Percentiles rank a stretch among this genome's conserved stretches.
These are phyloP conservation scores for Aspergillus wentii DNA, from an alignment of 495 filamentous ascomycete genomes.

Conservation along the genomic window DNA sequence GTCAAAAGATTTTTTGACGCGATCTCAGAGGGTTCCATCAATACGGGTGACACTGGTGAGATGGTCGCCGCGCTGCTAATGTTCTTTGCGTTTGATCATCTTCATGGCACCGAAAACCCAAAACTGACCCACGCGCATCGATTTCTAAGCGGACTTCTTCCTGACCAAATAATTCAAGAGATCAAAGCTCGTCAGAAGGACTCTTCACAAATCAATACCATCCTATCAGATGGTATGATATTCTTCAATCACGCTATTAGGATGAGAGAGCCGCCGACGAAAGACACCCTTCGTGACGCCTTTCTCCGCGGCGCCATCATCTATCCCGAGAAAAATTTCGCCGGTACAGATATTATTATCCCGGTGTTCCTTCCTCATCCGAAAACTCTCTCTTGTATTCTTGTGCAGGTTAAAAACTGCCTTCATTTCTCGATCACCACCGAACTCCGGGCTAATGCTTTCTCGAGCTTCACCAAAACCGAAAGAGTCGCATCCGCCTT, in stretches of 20 bases:
- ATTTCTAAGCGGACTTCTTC: not conserved
- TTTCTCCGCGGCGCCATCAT: not conserved
- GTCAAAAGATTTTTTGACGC: not conserved
- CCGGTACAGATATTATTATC: not conserved
- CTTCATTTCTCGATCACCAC: no score
- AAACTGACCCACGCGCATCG: not conserved
- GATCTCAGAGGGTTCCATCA: not conserved
- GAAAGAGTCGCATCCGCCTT: no score
- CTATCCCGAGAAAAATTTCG: not conserved
- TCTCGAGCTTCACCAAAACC: no score
- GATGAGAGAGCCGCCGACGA: not conserved
- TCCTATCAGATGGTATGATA: not conserved
- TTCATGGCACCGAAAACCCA: not conserved
- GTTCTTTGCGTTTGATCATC: not conserved
- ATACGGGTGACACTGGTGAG: conserved; percentile 42
- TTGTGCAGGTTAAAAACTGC: no score
- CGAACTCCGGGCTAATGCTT: no score
- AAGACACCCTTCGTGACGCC: not conserved
- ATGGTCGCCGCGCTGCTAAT: conserved; percentile 25
- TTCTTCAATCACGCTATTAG: conserved; percentile 3
- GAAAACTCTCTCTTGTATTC: no score
- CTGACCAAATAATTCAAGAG: not conserved
- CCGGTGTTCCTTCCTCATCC: not conserved
- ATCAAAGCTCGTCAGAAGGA: not conserved
- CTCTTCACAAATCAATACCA: not conserved